Evolutionary conservation across 345 rosid genomes (phyloP), one percentile per base, ranked within the genome.

Genomic region (Lepidium africanum): DNA sequence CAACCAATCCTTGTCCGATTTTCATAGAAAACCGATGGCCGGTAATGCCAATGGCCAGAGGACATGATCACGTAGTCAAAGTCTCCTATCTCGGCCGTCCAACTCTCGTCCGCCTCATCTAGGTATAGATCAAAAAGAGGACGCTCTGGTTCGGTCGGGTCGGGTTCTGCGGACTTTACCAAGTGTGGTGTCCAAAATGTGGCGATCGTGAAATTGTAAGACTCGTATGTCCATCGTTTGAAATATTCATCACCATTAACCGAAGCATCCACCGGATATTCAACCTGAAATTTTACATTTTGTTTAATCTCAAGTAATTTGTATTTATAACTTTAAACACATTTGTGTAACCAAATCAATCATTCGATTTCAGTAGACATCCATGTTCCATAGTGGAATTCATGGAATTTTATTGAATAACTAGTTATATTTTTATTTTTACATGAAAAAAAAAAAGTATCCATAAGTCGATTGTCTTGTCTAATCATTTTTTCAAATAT

Each of bases 41-140:
- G 87, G 67, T 16, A 87, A 77, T 90, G 90, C 97, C 98, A 93
- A n/a, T 86, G 93, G n/a, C 98, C 97, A 0, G 86, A 77, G 0
- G 82, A 83, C 68, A 90, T 42, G 76, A 93, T 77, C 8, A 90
- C 35, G 63, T 85, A 86, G 50, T 88, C 87, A 33, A 90, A 90
- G 2, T 72, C 84, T 19, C 62, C 80, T 6, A 86, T 71, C 37
- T 87, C 84, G 13, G 87, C 11, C 0, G 82, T 75, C 98, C 98
- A 92, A 8, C 59, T 57, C 46, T 63, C 77, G 15, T 86, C 86
- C 4, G 66, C 62, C 33, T 89, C 81, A 23, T 92, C 96, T 0
- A 92, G 91, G 75, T 89, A 54, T 37, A 92, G 83, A 56, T 77
- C 69, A 72, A 86, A 87, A 6, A 81, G 81, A 46, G 83, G 79